phyloP scores from a whole-genome alignment of 2,329 filamentous ascomycete species.

The Botrytis deweyae region DNA sequence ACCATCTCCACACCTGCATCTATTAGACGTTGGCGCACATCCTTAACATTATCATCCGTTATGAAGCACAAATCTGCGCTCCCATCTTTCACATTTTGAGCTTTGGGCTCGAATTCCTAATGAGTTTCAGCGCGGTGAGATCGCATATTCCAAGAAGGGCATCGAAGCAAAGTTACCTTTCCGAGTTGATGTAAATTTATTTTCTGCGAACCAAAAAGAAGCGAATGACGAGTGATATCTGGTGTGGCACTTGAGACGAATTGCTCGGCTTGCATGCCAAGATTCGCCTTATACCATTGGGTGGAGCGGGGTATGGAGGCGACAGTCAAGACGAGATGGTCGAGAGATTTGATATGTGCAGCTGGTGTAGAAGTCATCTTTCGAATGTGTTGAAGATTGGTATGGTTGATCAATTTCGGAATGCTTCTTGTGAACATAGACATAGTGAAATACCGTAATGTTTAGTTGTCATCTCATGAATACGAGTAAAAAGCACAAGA shows the following conservation, averaged over 20 bases:
- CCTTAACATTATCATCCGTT: constrained; percentile 50
- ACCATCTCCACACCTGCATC: constrained; percentile 48
- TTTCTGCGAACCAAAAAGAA: constrained; percentile 58
- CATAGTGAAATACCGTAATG: neutral
- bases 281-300: constrained; percentile 53
- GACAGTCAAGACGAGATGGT: constrained; percentile 62
- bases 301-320: constrained; percentile 49
- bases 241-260: constrained; percentile 47
- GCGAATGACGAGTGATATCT: constrained; percentile 47
- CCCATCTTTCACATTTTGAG: constrained; percentile 51
- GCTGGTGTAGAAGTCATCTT: constrained; percentile 25
- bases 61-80: constrained; percentile 62
- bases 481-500: neutral
- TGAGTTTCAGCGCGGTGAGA: neutral
- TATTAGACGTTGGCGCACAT: constrained; percentile 46
- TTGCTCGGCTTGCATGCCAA: constrained; percentile 56
- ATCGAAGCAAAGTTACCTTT: constrained; percentile 33
- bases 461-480: neutral
- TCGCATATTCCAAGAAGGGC: neutral
- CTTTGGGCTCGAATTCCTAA: constrained; percentile 59
- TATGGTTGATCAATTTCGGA: neutral
- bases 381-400: constrained; percentile 2
- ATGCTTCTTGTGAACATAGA: neutral
- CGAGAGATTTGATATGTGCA: constrained; percentile 42
- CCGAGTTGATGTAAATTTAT: constrained; percentile 61